Evolutionary conservation across 139 green algal species (phyloP).

Genomic region (Pycnococcus provasolii): DNA sequence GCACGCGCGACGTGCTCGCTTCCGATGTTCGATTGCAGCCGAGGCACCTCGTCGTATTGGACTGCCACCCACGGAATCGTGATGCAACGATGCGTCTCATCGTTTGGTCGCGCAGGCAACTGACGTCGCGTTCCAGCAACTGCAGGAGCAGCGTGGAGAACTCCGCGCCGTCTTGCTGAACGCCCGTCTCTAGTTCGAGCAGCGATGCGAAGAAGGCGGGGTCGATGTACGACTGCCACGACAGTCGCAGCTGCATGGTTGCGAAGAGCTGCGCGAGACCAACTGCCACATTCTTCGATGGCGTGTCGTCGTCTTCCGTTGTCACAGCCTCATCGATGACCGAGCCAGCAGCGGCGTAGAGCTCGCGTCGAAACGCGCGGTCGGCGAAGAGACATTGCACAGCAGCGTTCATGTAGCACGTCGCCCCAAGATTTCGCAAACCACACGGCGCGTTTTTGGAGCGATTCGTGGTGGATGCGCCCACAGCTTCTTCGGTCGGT

Average conservation of each 20-base stretch:
- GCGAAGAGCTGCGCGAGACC: constrained; percentile 42
- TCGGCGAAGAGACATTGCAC: constrained; percentile 70
- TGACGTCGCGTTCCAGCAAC: constrained; percentile 55
- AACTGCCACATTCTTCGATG: constrained; percentile 17
- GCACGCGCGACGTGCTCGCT: constrained; percentile 9
- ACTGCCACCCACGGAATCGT: not conserved
- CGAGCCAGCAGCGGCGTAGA: constrained; percentile 36
- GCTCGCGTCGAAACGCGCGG: constrained; percentile 40
- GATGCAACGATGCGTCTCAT: constrained; percentile 24
- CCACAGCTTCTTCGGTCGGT: not conserved
- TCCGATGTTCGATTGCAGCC: constrained; percentile 18
- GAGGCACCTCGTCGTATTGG: constrained; percentile 17
- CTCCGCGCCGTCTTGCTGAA: constrained; percentile 85
- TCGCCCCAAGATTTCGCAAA: constrained; percentile 73
- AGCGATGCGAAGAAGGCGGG: constrained; percentile 45
- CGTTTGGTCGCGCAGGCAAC: constrained; percentile 6
- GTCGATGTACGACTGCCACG: constrained; percentile 35
- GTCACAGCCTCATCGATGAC: not conserved
- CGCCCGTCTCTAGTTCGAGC: constrained; percentile 58
- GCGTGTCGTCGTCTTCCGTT: not conserved
- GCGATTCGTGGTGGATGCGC: constrained; percentile 15
- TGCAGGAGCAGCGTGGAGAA: constrained; percentile 86
- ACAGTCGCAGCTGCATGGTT: constrained; percentile 46
- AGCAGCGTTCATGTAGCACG: constrained; percentile 75
- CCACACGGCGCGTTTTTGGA: constrained; percentile 39